Evolutionary conservation across 257 asterid species (phyloP), one percentile per base, ranked within the genome.

Genomic region (Plectranthus barbatus): DNA sequence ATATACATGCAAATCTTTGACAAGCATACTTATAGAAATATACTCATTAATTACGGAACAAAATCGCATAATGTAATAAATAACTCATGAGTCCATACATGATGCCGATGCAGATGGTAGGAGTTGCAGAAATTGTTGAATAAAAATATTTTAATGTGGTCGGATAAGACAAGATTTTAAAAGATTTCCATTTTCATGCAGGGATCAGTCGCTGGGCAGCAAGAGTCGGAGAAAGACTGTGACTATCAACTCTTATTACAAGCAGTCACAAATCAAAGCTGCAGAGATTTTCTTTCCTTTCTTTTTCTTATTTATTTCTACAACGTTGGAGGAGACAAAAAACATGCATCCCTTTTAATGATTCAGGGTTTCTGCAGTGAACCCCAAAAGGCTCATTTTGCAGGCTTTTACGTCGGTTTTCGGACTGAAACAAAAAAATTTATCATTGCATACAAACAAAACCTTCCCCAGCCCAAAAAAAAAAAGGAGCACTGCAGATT

Each of bases 151-250:
- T n/a, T n/a, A n/a, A n/a, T n/a, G n/a, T n/a, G n/a, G n/a, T n/a
- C 60, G 42, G 66, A 63, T 44, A 33, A 18, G 65, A 53, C 56
- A 20, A 59, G 57, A 17, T 45, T 65, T 9, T 40, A 39, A 17
- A 62, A 34, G 11, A 14, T 31, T 60, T 13, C 71, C 60, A 20
- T 46, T 75, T 67, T 17, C 8, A 57, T 67, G 58, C 67, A 20
- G 31, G 33, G 21, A 60, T 17, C 60, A 54, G 64, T 44, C 6
- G n/a, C n/a, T n/a, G n/a, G n/a, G n/a, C n/a, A n/a, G n/a, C n/a
- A 31, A 1, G 12, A 9, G 64, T 12, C 31, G 41, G 58, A 67
- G 45, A 68, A 31, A 71, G 46, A 51, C 39, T 49, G 31, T 5
- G 50, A 69, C 68, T 50, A 60, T 50, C 12, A 42, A 39, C 24